Evolutionary conservation across 345 rosid species (phyloP).

Genomic region (Cardamine resedifolia): DNA sequence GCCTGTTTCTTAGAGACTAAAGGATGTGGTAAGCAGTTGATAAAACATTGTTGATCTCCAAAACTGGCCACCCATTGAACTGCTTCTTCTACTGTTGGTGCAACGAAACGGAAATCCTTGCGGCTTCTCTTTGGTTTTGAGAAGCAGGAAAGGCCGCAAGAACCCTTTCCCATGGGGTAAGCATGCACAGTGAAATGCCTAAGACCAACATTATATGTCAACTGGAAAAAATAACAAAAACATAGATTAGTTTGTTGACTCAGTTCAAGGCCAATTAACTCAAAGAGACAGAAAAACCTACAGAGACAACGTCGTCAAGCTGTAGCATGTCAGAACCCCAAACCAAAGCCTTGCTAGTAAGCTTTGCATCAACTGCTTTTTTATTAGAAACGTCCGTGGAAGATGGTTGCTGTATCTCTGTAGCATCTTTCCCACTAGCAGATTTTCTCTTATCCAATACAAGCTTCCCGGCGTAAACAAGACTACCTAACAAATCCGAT

Average conservation of each 20-base stretch:
- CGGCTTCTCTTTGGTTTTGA: constrained; percentile 73
- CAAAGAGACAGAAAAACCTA: background rate
- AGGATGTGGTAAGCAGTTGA: constrained; percentile 92
- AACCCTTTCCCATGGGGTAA: constrained; percentile 62
- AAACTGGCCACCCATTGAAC: constrained; percentile 98
- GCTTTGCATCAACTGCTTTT: constrained; percentile 66
- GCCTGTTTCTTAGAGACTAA: constrained; percentile 85
- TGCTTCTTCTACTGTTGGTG: constrained; percentile 79
- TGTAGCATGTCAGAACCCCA: constrained; percentile 79
- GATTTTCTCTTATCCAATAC: constrained; percentile 65
- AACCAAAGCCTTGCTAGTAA: constrained; percentile 79
- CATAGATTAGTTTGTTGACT: constrained; percentile 11
- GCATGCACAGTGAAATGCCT: constrained; percentile 90
- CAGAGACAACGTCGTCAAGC: constrained; percentile 74
- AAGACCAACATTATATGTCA: constrained; percentile 79
- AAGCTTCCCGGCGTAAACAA: constrained; percentile 75
- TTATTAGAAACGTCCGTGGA: constrained; percentile 47
- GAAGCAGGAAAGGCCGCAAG: constrained; percentile 76
- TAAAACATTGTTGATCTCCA: constrained; percentile 91
- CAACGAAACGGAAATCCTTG: constrained; percentile 77
- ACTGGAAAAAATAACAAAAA: constrained; percentile 47
- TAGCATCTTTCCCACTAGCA: constrained; percentile 37
- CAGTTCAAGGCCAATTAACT: too few species aligned
- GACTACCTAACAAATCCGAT: constrained; percentile 77
- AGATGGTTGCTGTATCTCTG: constrained; percentile 43